Base-by-base conservation (phyloP, 2,329 filamentous ascomycete genomes). In the Clarireedia hainanense region DNA sequence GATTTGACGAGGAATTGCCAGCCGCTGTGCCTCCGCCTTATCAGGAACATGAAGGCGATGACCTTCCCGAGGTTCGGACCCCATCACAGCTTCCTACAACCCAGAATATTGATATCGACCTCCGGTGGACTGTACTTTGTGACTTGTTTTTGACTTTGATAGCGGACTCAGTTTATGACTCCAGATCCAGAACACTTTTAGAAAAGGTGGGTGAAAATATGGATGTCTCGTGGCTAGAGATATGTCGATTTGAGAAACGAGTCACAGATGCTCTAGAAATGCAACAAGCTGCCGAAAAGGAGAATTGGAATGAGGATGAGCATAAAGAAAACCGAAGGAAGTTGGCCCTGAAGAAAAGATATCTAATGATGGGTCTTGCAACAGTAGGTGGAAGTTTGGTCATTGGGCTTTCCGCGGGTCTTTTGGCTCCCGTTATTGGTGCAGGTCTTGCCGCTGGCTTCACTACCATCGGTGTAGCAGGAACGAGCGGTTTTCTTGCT, bases 271-370 rank as follows among this genome's bases (percentile, higher is more conserved):
- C 94, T 1, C 76, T 99, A 23, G 94, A 99, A 71, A 96, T 99
- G 90, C 92, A 97, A 72, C 91, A 97, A 71, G 85, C 88, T 47
- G 89, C 90, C 5, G 88, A 91, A 60, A 95, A 92, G 66, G 94
- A 99, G 72, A 96, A 92, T 61, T 99, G 94, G 94, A 95, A 96
- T 63, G 94, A 99, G 70, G 86, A 94, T 10, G 89, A 95, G 61
- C 91, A 97, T 69, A 90, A 97, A 78, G 90, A 96, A 70, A 81
- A 78, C 57, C 83, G 94, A 47, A 81, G 89, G 51, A 96, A 96
- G 70, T 74, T 83, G 67, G 89, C 89, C 1, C 76, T 91, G 58
- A 96, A 88, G 69, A 83, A 83, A 63, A 85, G 91, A 65, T 90
- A 95, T 67, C 84, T 96, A 69, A 88, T 96, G 75, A 96, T 99